Base-by-base conservation (phyloP, 176 grass and related monocot species). In the Aechmea fasciata region DNA sequence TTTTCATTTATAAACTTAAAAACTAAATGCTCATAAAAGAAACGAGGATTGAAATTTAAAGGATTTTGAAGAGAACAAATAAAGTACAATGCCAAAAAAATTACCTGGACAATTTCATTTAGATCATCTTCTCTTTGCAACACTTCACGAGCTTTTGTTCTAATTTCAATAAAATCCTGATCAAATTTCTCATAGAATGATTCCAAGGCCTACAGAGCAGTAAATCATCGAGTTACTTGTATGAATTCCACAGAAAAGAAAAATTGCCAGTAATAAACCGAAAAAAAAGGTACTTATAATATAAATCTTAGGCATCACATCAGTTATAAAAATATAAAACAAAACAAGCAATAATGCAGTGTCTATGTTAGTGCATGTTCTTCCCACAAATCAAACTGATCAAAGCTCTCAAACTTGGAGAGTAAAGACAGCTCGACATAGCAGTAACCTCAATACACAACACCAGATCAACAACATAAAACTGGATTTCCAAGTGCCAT, bases 51-150 rank as follows among this genome's bases (percentile, higher is more conserved):
- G 19, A 8, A 59, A 59, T 18, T 15, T 59, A 18, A 29, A 13
- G 3, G 2, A 20, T 61, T 67, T 13, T 2, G 49, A 9, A 7
- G 23, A 61, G 69, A 72, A 69, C 65, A 74, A 59, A 55, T 11
- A 24, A 29, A 74, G 51, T 63, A 73, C 48, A 57, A 65, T 3
- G 17, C 66, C 12, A 71, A 71, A 67, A 50, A 83, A 10, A 47
- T 48, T 88, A 92, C 91, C 91, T 96, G 91, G 51, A 96, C 87
- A 68, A 96, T 96, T 90, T 96, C 91, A 79, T 96, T 96, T 26
- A 96, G 73, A 72, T 96, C 91, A 65, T 96, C 91, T 77, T 96
- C 91, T 77, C 87, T 79, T 78, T 96, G 91, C 70, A 96, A 74
- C 49, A 96, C 91, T 49, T 96, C 91, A 78, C 87, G 91, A 72